These are phyloP conservation scores for Monascus ruber DNA, from an alignment of 2,329 filamentous ascomycete genomes.

Conservation along the genomic window DNA sequence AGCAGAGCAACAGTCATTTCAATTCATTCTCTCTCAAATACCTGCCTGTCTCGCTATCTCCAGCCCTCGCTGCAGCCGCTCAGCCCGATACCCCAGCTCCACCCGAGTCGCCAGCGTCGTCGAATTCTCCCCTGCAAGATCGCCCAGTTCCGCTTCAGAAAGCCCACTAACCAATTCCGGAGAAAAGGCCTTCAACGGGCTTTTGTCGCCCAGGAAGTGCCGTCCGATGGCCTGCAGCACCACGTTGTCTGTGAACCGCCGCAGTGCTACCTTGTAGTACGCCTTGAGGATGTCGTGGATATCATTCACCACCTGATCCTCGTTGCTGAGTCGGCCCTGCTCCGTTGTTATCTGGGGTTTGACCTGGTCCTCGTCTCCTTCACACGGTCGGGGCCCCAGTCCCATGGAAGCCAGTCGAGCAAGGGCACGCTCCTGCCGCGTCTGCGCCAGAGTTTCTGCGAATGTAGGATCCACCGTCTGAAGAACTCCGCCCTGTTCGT, in stretches of 20 bases:
- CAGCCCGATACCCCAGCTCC: background rate
- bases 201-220: conserved; percentile 39
- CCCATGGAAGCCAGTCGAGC: conserved; percentile 2
- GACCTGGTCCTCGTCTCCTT: too few species aligned
- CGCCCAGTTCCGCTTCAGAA: conserved; percentile 37
- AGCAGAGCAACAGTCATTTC: too few species aligned
- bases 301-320: conserved; percentile 35
- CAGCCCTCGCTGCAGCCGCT: background rate
- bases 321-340: conserved; percentile 19
- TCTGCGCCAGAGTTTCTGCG: conserved; percentile 26
- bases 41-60: background rate
- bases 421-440: conserved; percentile 7
- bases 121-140: conserved; percentile 48
- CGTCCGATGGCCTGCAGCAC: conserved; percentile 45
- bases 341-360: too few species aligned
- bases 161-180: conserved; percentile 41
- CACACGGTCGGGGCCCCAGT: too few species aligned
- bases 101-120: conserved; percentile 10
- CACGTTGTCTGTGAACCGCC: conserved; percentile 52
- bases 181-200: conserved; percentile 44
- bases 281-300: conserved; percentile 50
- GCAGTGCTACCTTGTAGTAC: conserved; percentile 53
- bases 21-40: background rate
- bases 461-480: conserved; percentile 45
- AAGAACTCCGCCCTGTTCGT: conserved; percentile 37